Percentiles rank a stretch among this genome's conserved stretches.
Conservation (phyloP, 441 rosid genomes). For the Gossypium lobatum region DNA sequence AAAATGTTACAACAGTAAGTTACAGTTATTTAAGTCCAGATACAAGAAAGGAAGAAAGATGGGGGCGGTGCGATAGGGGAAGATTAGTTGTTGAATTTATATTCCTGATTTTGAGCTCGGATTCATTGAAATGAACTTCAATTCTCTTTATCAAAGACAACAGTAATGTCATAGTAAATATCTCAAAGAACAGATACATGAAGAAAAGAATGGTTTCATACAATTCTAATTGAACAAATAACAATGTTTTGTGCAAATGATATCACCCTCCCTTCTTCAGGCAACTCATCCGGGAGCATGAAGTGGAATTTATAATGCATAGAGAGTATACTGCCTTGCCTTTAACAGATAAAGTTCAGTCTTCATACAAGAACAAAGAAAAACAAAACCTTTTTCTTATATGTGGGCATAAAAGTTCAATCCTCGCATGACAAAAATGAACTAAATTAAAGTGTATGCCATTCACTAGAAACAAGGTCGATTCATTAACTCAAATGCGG, state of each 20-base stretch:
- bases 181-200: background rate
- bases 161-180: background rate
- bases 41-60: background rate
- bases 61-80: background rate
- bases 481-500: background rate
- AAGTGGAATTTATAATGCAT: background rate
- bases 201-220: background rate
- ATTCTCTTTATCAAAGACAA: background rate
- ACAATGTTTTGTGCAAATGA: background rate
- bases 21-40: background rate
- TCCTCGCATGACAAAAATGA: slow-evolving; percentile 5
- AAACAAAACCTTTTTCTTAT: background rate
- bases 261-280: background rate
- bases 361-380: background rate
- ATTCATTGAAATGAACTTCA: background rate
- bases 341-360: background rate
- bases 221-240: background rate
- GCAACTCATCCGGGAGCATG: background rate
- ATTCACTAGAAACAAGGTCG: background rate
- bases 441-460: background rate
- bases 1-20: slow-evolving; percentile 14
- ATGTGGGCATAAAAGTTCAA: background rate
- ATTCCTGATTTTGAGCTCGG: background rate
- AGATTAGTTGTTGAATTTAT: background rate
- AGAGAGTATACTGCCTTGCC: background rate